phyloP scores from a whole-genome alignment of 345 rosid species.

The Citrus inodora region DNA sequence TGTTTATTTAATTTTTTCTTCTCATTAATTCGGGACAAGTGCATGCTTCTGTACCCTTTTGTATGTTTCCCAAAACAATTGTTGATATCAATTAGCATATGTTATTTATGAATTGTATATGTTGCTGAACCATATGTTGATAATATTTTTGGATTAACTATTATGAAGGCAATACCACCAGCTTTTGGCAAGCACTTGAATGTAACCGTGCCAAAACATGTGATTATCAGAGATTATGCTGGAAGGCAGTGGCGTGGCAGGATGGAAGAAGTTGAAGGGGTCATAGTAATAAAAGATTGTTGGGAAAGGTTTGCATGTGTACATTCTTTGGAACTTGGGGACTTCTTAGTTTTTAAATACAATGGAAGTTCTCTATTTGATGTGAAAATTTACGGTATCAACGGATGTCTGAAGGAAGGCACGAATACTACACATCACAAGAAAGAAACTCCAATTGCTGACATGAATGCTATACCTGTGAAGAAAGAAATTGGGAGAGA shows the following conservation, averaged over 20 bases:
- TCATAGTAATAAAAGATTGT: slow-evolving; percentile 19
- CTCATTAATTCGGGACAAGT: too few species aligned
- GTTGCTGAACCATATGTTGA: neutral
- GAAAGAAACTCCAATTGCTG: neutral
- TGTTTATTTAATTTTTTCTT: too few species aligned
- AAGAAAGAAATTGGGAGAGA: neutral
- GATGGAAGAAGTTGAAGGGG: slow-evolving; percentile 10
- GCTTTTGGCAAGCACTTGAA: slow-evolving; percentile 14
- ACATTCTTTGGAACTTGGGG: slow-evolving; percentile 16
- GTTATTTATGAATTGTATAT: neutral
- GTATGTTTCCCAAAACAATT: neutral
- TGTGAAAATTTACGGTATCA: slow-evolving; percentile 17
- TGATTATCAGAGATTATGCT: slow-evolving; percentile 6
- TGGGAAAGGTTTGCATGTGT: slow-evolving; percentile 22
- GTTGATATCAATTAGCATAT: neutral
- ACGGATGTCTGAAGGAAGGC: slow-evolving; percentile 15
- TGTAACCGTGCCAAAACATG: neutral
- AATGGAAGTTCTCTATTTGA: slow-evolving; percentile 6
- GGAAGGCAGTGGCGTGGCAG: slow-evolving; percentile 23
- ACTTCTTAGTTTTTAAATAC: slow-evolving; percentile 24
- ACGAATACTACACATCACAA: too few species aligned
- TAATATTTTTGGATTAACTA: neutral
- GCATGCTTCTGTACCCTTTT: too few species aligned
- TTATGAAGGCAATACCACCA: slow-evolving; percentile 23
- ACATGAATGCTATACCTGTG: neutral